phyloP scores from a whole-genome alignment of 495 filamentous ascomycete genomes.

The Gamarada debralockiae region DNA sequence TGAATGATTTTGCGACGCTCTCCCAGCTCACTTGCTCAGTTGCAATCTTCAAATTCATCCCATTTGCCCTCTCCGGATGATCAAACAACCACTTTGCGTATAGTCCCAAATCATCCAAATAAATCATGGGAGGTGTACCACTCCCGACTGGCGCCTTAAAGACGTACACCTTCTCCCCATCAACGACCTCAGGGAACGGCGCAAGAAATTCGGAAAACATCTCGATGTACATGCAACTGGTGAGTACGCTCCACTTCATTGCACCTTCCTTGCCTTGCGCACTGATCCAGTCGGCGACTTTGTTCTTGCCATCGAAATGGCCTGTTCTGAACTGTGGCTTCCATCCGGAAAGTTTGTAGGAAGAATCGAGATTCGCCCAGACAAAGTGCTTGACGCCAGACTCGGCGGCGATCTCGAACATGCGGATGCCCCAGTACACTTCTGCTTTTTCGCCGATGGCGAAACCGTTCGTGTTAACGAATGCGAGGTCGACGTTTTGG shows the following conservation, averaged over 20 bases:
- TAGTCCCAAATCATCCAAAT: constrained; percentile 26
- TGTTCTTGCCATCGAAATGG: constrained; percentile 39
- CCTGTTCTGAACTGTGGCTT: constrained; percentile 33
- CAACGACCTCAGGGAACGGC: constrained; percentile 7
- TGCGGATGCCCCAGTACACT: constrained; percentile 41
- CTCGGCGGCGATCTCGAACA: constrained; percentile 37
- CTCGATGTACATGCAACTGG: constrained; percentile 28
- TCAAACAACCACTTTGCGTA: constrained; percentile 28
- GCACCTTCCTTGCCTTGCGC: constrained; percentile 20
- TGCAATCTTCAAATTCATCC: constrained; percentile 32
- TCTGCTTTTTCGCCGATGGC: constrained; percentile 39
- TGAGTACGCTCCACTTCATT: constrained; percentile 34
- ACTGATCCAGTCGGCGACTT: constrained; percentile 33
- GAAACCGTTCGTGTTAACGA: constrained; percentile 40
- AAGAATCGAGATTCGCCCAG: constrained; percentile 30
- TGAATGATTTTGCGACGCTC: constrained; percentile 35
- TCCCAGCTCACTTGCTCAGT: constrained; percentile 33
- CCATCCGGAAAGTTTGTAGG: constrained; percentile 27
- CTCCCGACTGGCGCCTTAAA: constrained; percentile 26
- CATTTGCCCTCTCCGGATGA: constrained; percentile 18
- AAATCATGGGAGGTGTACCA: constrained; percentile 24
- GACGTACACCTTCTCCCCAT: constrained; percentile 13
- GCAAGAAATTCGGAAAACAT: constrained; percentile 17
- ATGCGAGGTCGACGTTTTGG: constrained; percentile 29
- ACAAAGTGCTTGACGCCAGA: constrained; percentile 37